phyloP scores from a whole-genome alignment of 164 flowering plant genomes.

The Brasenia schreberi region DNA sequence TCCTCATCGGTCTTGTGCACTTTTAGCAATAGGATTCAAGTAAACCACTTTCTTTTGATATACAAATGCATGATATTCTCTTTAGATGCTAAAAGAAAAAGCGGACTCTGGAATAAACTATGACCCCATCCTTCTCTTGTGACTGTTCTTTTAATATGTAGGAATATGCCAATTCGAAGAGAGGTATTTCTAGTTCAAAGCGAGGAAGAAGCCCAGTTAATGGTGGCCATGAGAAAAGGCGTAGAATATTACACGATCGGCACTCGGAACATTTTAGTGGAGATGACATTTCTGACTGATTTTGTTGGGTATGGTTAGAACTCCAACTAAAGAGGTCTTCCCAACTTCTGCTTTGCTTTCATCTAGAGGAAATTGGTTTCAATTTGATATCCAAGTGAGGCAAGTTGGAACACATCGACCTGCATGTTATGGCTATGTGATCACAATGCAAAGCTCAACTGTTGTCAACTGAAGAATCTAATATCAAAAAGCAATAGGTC shows the following conservation, averaged over 20 bases:
- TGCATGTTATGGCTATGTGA: background rate
- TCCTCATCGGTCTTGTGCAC: background rate
- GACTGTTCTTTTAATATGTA: conserved; percentile 3
- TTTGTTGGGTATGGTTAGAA: background rate
- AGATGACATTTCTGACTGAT: conserved; percentile 66
- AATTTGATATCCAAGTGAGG: background rate
- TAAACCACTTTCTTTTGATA: background rate
- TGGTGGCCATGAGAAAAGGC: conserved; percentile 24
- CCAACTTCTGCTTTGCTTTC: background rate
- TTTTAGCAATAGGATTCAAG: background rate
- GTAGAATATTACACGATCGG: conserved; percentile 13
- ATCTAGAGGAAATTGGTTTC: background rate
- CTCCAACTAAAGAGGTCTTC: background rate
- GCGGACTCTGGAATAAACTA: background rate
- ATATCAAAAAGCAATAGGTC: background rate
- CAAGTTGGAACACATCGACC: background rate
- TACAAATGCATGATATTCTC: background rate
- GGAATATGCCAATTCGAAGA: conserved; percentile 37
- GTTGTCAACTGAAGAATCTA: background rate
- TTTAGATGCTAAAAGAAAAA: background rate
- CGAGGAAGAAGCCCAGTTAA: conserved; percentile 29
- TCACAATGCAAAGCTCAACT: background rate
- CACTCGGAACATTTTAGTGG: conserved; percentile 58
- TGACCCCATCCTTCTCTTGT: background rate
- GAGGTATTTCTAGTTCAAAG: conserved; percentile 18